Conservation (phyloP, 2,329 filamentous ascomycete genomes). For the Cercospora sojina region DNA sequence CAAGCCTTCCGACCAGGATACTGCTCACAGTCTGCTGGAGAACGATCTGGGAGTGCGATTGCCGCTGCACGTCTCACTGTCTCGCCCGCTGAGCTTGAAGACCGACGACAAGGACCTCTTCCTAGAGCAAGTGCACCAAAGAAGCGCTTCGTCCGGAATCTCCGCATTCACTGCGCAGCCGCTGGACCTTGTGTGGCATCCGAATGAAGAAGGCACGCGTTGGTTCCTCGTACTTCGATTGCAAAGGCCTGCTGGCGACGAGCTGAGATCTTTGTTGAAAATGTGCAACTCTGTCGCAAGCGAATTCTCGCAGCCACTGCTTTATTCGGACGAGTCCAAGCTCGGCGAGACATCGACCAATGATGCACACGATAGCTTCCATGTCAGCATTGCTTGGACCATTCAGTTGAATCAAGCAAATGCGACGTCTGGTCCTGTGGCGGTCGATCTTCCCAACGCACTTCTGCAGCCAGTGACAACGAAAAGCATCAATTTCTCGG, state of each 20-base stretch:
- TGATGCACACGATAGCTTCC: constrained; percentile 54
- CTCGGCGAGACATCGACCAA: constrained; percentile 22
- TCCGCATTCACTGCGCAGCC: constrained; percentile 47
- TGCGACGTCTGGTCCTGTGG: neutral
- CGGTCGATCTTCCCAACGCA: constrained; percentile 2
- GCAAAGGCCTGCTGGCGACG: constrained; percentile 36
- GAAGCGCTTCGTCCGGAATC: constrained; percentile 47
- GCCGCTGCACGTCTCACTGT: constrained; percentile 89
- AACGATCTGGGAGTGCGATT: constrained; percentile 75
- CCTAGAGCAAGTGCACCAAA: constrained; percentile 53
- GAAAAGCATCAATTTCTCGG: constrained; percentile 36
- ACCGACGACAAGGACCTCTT: constrained; percentile 73
- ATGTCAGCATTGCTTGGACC: constrained; percentile 88
- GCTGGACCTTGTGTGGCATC: constrained; percentile 60
- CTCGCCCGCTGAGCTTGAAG: constrained; percentile 71
- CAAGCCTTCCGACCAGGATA: neutral
- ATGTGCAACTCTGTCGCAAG: constrained; percentile 65
- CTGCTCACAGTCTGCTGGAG: constrained; percentile 66
- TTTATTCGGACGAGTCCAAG: constrained; percentile 56
- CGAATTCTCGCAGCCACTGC: constrained; percentile 62
- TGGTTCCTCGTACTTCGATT: constrained; percentile 82
- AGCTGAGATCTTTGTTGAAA: constrained; percentile 56
- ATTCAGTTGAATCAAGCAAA: constrained; percentile 60
- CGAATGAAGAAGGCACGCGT: constrained; percentile 66
- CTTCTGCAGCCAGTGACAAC: constrained; percentile 19